Percentiles rank a stretch among this genome's conserved stretches.
These are phyloP conservation scores for Pyrus bretschneideri DNA, from an alignment of 306 rosid species.

Conservation along the genomic window DNA sequence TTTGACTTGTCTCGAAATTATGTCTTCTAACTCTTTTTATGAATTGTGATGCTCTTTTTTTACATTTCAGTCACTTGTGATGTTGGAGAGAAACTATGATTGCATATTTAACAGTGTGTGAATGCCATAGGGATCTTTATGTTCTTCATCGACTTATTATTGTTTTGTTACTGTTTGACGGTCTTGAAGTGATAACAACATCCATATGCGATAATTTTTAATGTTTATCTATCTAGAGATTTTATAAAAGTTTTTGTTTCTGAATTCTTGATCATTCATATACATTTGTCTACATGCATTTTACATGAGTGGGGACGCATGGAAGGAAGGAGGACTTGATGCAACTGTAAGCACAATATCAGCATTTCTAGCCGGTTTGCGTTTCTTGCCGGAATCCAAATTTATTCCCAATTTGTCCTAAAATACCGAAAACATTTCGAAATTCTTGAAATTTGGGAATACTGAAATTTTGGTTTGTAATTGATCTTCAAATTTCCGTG, in stretches of 20 bases:
- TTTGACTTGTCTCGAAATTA: not conserved
- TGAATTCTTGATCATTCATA: conserved; percentile 23
- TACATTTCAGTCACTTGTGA: not conserved
- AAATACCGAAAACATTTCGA: too few species aligned
- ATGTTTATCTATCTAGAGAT: not conserved
- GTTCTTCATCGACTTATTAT: not conserved
- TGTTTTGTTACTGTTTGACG: not conserved
- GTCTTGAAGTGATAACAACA: not conserved
- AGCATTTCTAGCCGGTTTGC: too few species aligned
- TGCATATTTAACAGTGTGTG: not conserved
- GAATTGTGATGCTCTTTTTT: not conserved
- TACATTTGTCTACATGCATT: conserved; percentile 39
- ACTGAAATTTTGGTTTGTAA: too few species aligned
- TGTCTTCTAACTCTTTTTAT: not conserved
- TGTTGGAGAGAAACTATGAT: not conserved
- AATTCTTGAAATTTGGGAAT: too few species aligned
- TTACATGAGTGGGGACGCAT: conserved; percentile 99
- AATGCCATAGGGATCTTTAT: not conserved
- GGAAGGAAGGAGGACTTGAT: conserved; percentile 89
- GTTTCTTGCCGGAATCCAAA: too few species aligned
- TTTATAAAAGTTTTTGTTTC: not conserved
- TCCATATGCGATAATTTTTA: not conserved
- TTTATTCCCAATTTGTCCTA: too few species aligned
- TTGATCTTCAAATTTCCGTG: too few species aligned
- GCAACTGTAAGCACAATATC: too few species aligned